Evolutionary conservation across 345 rosid genomes (phyloP).

Genomic region (Gossypium longicalyx): DNA sequence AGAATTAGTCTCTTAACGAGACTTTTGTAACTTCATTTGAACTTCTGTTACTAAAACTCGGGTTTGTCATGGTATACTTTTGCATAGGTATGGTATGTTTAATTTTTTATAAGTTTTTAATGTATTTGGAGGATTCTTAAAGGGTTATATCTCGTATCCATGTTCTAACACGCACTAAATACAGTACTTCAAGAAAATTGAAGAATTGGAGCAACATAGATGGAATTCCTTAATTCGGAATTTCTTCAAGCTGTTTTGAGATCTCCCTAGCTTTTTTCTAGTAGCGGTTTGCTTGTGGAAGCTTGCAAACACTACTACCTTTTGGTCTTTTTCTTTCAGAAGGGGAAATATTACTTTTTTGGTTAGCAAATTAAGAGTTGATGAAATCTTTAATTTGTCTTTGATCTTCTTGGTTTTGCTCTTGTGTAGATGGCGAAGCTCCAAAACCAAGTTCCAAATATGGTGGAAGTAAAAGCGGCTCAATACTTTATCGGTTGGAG

Average conservation of each 20-base stretch:
- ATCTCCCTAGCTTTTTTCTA: neutral
- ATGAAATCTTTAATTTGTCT: neutral
- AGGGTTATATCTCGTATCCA: neutral
- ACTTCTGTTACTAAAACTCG: neutral
- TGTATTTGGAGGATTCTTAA: neutral
- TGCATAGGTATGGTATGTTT: neutral
- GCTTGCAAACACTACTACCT: neutral
- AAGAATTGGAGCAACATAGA: neutral
- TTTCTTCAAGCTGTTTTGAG: neutral
- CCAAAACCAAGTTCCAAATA: constrained; percentile 40
- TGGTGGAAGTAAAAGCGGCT: constrained; percentile 36
- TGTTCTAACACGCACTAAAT: neutral
- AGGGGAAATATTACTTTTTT: neutral
- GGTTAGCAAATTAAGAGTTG: neutral
- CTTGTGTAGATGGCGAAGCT: constrained; percentile 49
- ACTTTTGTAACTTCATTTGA: neutral
- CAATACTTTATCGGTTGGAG: constrained; percentile 69
- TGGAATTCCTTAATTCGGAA: neutral
- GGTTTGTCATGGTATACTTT: neutral
- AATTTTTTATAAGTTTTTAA: neutral
- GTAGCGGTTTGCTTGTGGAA: neutral
- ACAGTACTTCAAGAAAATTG: neutral
- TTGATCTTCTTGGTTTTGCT: constrained; percentile 4
- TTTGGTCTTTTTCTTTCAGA: neutral
- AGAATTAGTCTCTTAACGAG: neutral